These are phyloP conservation scores for Golubevia pallescens DNA, from an alignment of 1,284 basidiomycete species.

Conservation along the genomic window DNA sequence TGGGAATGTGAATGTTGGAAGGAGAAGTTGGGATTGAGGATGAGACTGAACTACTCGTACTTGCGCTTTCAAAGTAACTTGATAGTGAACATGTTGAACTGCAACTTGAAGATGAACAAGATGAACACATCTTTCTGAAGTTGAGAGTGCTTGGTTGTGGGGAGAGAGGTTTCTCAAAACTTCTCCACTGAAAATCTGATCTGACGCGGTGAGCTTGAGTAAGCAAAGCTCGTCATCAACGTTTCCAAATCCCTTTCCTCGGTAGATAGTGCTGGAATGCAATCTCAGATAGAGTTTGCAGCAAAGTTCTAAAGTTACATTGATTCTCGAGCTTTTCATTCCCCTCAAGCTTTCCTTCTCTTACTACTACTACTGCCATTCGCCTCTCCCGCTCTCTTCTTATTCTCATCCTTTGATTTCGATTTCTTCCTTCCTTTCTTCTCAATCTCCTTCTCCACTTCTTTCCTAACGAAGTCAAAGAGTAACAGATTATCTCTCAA, in stretches of 20 bases:
- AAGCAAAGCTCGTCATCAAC: not conserved
- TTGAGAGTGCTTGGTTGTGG: not conserved
- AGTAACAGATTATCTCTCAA: conserved; percentile 65
- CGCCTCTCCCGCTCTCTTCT: not conserved
- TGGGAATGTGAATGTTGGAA: not conserved
- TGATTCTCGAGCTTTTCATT: no score
- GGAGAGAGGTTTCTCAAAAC: not conserved
- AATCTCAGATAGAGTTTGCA: not conserved
- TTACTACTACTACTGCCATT: not conserved
- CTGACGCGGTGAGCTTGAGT: not conserved
- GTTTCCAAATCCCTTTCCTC: not conserved
- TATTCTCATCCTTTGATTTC: not conserved
- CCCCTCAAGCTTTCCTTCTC: conserved; percentile 1
- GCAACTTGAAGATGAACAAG: not conserved
- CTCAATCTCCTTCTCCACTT: not conserved
- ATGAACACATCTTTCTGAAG: not conserved
- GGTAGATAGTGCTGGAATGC: not conserved
- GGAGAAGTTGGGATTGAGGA: not conserved
- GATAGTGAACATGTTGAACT: no score
- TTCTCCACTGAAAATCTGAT: no score
- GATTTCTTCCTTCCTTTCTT: not conserved
- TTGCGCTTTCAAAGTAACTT: not conserved
- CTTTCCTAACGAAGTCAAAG: no score
- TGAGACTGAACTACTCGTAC: not conserved
- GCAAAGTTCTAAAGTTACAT: not conserved